Percentiles rank a stretch among this genome's conserved stretches.
phyloP scores from a whole-genome alignment of 768 basidiomycete species.

The Amanita exitialis region DNA sequence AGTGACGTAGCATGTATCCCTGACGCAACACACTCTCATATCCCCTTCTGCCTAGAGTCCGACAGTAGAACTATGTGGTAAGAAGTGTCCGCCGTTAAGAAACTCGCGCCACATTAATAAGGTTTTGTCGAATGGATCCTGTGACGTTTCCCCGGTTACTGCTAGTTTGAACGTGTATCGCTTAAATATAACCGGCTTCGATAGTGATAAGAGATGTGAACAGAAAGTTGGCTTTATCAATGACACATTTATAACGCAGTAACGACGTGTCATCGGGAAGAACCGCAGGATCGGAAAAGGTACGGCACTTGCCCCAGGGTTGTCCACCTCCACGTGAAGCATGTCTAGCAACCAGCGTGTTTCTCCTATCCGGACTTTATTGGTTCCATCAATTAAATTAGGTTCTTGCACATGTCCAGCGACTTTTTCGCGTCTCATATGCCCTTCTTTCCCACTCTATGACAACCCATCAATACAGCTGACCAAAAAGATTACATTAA shows the following conservation, averaged over 20 bases:
- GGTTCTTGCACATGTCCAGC: background rate
- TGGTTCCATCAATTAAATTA: background rate
- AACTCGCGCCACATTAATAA: background rate
- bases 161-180: background rate
- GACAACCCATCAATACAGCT: background rate
- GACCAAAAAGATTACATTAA: too few relatives aligned
- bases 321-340: background rate
- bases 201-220: background rate
- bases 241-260: background rate
- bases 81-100: too few relatives aligned
- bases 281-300: background rate
- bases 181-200: background rate
- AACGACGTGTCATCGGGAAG: background rate
- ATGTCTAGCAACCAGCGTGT: conserved; percentile 1
- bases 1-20: background rate
- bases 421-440: background rate
- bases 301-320: background rate
- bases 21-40: background rate
- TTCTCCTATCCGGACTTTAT: background rate
- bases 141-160: background rate
- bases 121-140: conserved; percentile 1
- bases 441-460: background rate
- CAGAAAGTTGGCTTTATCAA: background rate
- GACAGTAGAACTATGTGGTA: background rate
- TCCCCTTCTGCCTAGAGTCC: background rate